Evolutionary conservation across 306 rosid genomes (phyloP), one percentile per base, ranked within the genome.

Genomic region (Citrullus mucosospermus): DNA sequence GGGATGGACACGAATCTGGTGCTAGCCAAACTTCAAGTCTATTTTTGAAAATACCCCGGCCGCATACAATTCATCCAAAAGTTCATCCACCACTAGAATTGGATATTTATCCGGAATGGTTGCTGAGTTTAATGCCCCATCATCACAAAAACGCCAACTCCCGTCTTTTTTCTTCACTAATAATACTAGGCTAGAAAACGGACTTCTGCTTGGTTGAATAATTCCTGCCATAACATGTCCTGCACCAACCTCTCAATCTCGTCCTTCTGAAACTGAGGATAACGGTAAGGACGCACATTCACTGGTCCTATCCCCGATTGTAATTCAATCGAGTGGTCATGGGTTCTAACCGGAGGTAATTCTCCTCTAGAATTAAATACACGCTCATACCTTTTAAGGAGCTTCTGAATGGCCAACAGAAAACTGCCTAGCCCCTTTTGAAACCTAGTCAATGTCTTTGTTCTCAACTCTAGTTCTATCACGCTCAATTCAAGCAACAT

Each of bases 271-370:
- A 3, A 50, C 13, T 9, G 14, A 1, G 55, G 55, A 1, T 50
- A 50, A 0, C 6, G 55, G 1, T 50, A 50, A 0, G 55, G 55
- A 0, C 55, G 16, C 6, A 50, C 55, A 50, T 50, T 50, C 0
- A 50, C 3, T 1, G 17, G 6, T 1, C 55, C 0, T 0, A 3
- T 1, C 6, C 11, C 6, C 2, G 6, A 17, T 3, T 50, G 4
- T 4, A 13, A 14, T 4, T 50, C 18, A 6, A 50, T 50, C 0
- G 16, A 15, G 1, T 50, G 54, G 3, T 50, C 55, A 14, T 0
- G 55, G 15, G 2, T 12, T 10, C 36, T 2, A 32, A 32, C 36
- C 4, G 36, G 36, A 3, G 36, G 36, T 25, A 25, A 25, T 25
- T 25, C 1, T 25, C 28, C 28, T 25, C 28, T 25, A 25, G 28